Conservation (phyloP, 805 yeast genomes). For the Candida coleopterorum region DNA sequence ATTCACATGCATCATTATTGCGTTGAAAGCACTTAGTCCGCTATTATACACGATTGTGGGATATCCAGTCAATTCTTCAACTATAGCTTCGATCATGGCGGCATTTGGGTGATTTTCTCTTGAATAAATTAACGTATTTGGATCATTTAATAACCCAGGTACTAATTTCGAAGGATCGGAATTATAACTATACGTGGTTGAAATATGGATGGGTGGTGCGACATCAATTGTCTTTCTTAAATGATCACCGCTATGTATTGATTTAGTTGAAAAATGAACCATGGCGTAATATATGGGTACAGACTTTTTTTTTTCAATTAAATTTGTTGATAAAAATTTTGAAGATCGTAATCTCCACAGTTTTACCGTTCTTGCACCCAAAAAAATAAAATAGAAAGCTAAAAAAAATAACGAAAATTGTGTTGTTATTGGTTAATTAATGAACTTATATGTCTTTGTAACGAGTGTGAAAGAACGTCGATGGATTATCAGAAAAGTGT, state of each 20-base stretch:
- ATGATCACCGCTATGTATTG: constrained; percentile 71
- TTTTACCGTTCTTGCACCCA: no score
- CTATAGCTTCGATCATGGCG: constrained; percentile 58
- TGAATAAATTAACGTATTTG: constrained; percentile 45
- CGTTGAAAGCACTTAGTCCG: constrained; percentile 80
- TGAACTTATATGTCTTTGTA: no score
- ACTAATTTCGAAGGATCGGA: constrained; percentile 52
- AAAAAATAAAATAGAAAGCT: no score
- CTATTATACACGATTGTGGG: constrained; percentile 68
- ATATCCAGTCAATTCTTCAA: constrained; percentile 56
- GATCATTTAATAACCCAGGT: constrained; percentile 29
- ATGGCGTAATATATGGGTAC: no score
- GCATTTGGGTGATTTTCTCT: constrained; percentile 73
- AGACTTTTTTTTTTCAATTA: no score
- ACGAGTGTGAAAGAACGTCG: no score
- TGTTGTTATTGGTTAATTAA: no score
- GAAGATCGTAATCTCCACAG: no score
- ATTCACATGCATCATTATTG: constrained; percentile 60
- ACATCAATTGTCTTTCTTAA: constrained; percentile 57
- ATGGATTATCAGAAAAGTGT: no score
- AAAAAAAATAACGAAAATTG: no score
- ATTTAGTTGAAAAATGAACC: constrained; percentile 48
- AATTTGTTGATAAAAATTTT: no score
- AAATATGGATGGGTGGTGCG: constrained; percentile 74
- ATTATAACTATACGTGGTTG: constrained; percentile 73